Conservation (phyloP, 2,329 filamentous ascomycete species). For the Alternaria arbusti region DNA sequence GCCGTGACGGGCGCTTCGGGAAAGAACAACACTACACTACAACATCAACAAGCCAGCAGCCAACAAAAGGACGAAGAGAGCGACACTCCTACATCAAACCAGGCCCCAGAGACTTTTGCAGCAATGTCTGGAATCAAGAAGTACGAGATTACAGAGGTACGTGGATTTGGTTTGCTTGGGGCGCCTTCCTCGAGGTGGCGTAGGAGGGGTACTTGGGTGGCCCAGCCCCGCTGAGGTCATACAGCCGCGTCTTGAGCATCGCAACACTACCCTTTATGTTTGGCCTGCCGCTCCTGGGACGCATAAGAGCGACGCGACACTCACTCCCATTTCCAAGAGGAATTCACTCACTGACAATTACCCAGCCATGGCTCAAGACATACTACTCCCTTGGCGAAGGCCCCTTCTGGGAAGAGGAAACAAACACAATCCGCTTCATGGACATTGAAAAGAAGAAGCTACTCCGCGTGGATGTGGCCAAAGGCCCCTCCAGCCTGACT, state of each 20-base stretch:
- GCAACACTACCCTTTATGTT: neutral
- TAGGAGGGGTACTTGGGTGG: conserved; percentile 34
- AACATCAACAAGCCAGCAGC: conserved; percentile 18
- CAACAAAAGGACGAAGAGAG: conserved; percentile 20
- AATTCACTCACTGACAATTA: conserved; percentile 11
- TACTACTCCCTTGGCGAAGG: conserved; percentile 75
- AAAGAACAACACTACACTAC: conserved; percentile 12
- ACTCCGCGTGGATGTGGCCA: conserved; percentile 71
- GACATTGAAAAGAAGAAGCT: conserved; percentile 82
- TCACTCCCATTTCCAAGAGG: neutral
- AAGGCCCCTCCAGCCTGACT: conserved; percentile 65
- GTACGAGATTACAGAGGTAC: conserved; percentile 47
- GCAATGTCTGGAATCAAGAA: conserved; percentile 41
- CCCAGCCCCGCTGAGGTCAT: conserved; percentile 32
- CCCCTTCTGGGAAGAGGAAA: conserved; percentile 72
- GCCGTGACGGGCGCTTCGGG: conserved; percentile 23
- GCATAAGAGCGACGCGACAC: neutral
- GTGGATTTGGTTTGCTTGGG: conserved; percentile 11
- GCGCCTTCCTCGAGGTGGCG: conserved; percentile 2
- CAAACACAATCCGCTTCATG: conserved; percentile 74
- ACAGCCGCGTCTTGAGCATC: conserved; percentile 1
- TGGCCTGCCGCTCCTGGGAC: neutral
- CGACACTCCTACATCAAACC: conserved; percentile 20
- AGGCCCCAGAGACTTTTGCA: conserved; percentile 12
- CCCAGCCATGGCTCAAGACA: conserved; percentile 62